phyloP scores from a whole-genome alignment of 2,329 filamentous ascomycete species.

The Hypoxylon sp. region DNA sequence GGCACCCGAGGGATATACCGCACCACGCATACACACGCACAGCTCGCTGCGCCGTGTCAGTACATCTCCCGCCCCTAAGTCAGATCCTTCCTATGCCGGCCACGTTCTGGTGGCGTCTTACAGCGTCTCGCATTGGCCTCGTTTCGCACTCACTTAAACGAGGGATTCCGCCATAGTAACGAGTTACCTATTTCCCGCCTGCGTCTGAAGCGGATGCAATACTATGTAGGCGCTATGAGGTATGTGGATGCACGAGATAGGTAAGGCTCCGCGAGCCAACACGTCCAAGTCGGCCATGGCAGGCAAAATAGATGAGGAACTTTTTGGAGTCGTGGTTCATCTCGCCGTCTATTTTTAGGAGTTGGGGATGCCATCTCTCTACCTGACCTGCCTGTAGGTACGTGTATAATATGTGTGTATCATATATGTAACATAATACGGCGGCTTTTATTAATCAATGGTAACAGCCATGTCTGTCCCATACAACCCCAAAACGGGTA shows the following conservation, averaged over 20 bases:
- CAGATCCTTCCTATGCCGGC: conserved; percentile 31
- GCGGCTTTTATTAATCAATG: conserved; percentile 32
- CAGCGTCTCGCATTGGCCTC: conserved; percentile 25
- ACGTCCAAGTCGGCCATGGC: not conserved
- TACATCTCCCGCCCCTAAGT: conserved; percentile 12
- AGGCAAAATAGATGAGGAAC: too few species aligned
- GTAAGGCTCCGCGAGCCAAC: conserved; percentile 11
- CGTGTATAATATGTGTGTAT: not conserved
- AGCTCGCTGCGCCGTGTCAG: conserved; percentile 28
- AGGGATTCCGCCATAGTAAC: conserved; percentile 30
- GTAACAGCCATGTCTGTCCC: conserved; percentile 15
- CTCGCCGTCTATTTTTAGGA: not conserved
- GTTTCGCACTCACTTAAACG: conserved; percentile 30
- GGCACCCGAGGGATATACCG: too few species aligned
- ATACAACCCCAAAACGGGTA: conserved; percentile 26
- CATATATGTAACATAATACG: conserved; percentile 28
- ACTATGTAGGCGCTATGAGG: too few species aligned
- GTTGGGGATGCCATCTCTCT: too few species aligned
- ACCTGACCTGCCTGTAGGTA: too few species aligned
- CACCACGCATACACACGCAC: conserved; percentile 7
- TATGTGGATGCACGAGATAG: conserved; percentile 8
- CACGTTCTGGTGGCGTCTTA: conserved; percentile 29
- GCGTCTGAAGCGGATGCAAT: not conserved
- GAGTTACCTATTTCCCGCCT: conserved; percentile 21
- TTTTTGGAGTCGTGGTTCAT: too few species aligned